Percentiles rank a stretch among this genome's conserved stretches.
phyloP scores from a whole-genome alignment of 2,329 filamentous ascomycete species.

The Botrytis porri region DNA sequence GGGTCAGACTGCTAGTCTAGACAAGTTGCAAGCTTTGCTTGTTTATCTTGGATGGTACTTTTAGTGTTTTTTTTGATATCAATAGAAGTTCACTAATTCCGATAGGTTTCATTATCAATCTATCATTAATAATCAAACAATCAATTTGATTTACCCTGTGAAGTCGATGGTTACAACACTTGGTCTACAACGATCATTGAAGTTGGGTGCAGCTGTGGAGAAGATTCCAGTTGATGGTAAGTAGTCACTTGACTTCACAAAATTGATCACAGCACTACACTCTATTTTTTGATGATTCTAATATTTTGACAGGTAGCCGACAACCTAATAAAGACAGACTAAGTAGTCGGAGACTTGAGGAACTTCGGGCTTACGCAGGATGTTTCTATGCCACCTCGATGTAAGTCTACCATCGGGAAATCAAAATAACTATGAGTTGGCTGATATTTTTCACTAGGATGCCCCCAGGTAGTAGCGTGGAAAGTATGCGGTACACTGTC shows the following conservation, averaged over 20 bases:
- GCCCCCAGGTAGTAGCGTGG: background rate
- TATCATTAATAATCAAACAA: constrained; percentile 28
- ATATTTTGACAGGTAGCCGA: constrained; percentile 21
- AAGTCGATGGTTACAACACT: background rate
- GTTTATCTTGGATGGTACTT: constrained; percentile 33
- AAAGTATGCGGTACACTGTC: background rate
- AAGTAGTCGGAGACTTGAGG: constrained; percentile 20
- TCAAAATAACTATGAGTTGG: background rate
- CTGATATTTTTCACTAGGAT: background rate
- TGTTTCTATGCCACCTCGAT: constrained; percentile 22
- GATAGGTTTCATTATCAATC: constrained; percentile 26
- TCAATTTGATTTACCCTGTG: constrained; percentile 24
- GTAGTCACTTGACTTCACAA: background rate
- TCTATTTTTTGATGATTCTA: background rate
- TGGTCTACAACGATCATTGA: background rate
- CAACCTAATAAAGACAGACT: constrained; percentile 23
- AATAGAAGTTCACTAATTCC: background rate
- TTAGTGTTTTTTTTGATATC: background rate
- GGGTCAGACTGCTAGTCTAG: constrained; percentile 31
- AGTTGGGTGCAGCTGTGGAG: background rate
- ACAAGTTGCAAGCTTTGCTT: constrained; percentile 34
- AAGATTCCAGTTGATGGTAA: background rate
- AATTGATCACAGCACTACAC: background rate
- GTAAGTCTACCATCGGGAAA: background rate
- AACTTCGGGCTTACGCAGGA: constrained; percentile 28